Conservation (phyloP, 73 alveolate species). For the Paramecium biaurelia region DNA sequence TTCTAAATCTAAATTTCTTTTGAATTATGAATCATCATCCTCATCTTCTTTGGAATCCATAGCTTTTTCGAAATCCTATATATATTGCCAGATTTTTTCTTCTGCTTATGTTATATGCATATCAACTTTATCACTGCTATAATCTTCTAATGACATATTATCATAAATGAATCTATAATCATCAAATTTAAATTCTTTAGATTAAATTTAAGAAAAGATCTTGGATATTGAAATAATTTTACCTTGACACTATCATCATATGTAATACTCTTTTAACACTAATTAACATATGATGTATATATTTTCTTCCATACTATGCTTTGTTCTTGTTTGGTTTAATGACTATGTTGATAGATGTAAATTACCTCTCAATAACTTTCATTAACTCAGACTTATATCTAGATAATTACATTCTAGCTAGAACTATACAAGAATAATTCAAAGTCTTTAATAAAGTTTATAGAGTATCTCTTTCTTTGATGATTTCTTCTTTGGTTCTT, state of each 20-base stretch:
- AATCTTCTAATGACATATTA: conserved; percentile 27
- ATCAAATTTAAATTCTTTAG: conserved; percentile 36
- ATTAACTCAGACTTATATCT: conserved; percentile 31
- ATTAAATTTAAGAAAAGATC: conserved; percentile 22
- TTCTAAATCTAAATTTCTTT: conserved; percentile 13
- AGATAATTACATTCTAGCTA: conserved; percentile 42
- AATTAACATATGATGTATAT: background rate
- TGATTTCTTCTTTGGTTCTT: background rate
- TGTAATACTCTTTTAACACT: conserved; percentile 38
- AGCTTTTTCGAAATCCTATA: conserved; percentile 29
- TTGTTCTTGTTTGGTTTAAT: background rate
- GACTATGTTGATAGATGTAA: background rate
- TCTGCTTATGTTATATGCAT: conserved; percentile 13
- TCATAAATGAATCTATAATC: conserved; percentile 24
- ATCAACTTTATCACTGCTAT: background rate
- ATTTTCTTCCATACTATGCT: background rate
- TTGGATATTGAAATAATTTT: background rate
- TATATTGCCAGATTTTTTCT: conserved; percentile 18
- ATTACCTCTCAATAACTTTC: conserved; percentile 48
- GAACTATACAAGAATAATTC: conserved; percentile 40
- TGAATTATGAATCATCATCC: background rate
- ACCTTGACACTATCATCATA: conserved; percentile 51
- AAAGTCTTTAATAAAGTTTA: conserved; percentile 11
- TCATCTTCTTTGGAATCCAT: conserved; percentile 9
- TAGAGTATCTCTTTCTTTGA: conserved; percentile 28